These are phyloP conservation scores for Paraleonurus japonicus DNA, from an alignment of 257 asterid genomes.

Conservation along the genomic window DNA sequence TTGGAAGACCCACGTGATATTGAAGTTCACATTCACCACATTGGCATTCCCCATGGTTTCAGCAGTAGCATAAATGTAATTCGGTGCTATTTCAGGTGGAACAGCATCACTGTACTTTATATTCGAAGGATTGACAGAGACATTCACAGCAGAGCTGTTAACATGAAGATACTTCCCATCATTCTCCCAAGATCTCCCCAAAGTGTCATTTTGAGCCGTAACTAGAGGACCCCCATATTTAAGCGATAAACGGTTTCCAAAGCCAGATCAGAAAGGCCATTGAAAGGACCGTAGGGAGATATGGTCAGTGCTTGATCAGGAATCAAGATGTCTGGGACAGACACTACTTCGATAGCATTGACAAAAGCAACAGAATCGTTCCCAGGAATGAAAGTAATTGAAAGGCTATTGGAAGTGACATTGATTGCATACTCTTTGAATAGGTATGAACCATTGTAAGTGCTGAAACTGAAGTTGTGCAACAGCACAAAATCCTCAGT, in stretches of 20 bases:
- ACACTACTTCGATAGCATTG: constrained; percentile 71
- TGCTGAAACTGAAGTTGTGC: constrained; percentile 55
- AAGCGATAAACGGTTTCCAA: constrained; percentile 62
- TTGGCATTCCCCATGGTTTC: constrained; percentile 71
- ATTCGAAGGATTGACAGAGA: constrained; percentile 49
- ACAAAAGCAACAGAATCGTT: constrained; percentile 56
- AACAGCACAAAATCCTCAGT: constrained; percentile 62
- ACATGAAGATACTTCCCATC: constrained; percentile 68
- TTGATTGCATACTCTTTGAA: constrained; percentile 61
- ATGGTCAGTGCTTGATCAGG: constrained; percentile 46
- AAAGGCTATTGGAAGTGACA: constrained; percentile 54
- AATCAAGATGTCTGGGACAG: constrained; percentile 55
- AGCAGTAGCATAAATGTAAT: constrained; percentile 70
- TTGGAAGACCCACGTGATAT: constrained; percentile 69
- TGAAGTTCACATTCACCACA: constrained; percentile 56
- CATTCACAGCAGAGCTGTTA: constrained; percentile 56
- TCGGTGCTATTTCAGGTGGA: constrained; percentile 63
- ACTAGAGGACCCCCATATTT: constrained; percentile 80
- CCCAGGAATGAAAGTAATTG: constrained; percentile 52
- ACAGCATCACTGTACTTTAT: constrained; percentile 46
- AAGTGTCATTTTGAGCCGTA: constrained; percentile 63
- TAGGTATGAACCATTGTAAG: constrained; percentile 43
- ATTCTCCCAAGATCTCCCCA: constrained; percentile 77
- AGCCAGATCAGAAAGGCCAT: constrained; percentile 51
- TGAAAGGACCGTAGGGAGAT: constrained; percentile 36